Evolutionary conservation across 371 early-diverging fungal species (phyloP).

Genomic region (Mortierella sp.): DNA sequence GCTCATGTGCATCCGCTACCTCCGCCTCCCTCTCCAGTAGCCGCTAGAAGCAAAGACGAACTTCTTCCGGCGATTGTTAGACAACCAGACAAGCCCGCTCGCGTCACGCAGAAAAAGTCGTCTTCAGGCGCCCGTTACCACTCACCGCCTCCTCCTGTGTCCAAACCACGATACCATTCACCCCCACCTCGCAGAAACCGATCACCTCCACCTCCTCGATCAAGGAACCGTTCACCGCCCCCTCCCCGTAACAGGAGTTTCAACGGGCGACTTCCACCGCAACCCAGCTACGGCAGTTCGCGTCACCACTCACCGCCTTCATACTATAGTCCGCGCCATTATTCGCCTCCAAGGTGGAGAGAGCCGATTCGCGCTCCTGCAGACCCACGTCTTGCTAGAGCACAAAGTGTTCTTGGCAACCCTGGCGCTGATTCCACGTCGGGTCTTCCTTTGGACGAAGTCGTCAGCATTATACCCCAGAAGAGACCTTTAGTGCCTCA

Average conservation of each 20-base stretch:
- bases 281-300: background rate
- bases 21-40: too few relatives aligned
- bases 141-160: background rate
- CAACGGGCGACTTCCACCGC: background rate
- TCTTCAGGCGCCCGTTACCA: background rate
- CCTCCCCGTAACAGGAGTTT: background rate
- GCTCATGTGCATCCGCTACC: too few relatives aligned
- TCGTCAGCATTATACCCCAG: background rate
- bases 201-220: slow-evolving; percentile 7
- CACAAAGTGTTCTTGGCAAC: too few relatives aligned
- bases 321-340: background rate
- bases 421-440: background rate
- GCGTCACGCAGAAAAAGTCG: too few relatives aligned
- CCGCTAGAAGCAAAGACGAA: too few relatives aligned
- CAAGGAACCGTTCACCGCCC: background rate
- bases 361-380: background rate
- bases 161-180: background rate
- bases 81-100: too few relatives aligned
- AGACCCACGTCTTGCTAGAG: slow-evolving; percentile 3
- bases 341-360: background rate
- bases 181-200: slow-evolving; percentile 11
- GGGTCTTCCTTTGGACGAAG: background rate
- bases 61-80: too few relatives aligned
- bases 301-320: background rate
- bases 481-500: background rate